A percentile compares a stretch with the other conserved stretches of the same genome.
These are phyloP conservation scores for Trichoderma semiorbis DNA, from an alignment of 2,329 filamentous ascomycete species.

Conservation along the genomic window DNA sequence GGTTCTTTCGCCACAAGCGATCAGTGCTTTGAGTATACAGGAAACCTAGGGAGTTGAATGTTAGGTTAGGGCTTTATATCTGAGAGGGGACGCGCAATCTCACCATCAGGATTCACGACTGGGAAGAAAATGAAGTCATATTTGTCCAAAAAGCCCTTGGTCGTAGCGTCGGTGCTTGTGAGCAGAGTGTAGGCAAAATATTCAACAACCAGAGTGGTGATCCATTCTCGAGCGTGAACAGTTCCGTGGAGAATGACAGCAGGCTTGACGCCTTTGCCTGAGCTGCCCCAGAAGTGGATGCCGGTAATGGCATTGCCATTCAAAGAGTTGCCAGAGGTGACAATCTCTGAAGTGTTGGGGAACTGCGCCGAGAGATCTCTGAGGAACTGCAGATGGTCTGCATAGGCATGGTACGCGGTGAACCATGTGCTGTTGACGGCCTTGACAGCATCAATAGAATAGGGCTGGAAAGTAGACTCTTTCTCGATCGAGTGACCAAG, in stretches of 20 bases:
- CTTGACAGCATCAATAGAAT: background rate
- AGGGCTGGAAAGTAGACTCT: conserved; percentile 32
- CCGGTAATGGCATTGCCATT: conserved; percentile 58
- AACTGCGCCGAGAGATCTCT: conserved; percentile 42
- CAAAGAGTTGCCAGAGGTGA: conserved; percentile 46
- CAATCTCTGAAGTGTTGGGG: conserved; percentile 45
- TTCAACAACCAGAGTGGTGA: conserved; percentile 53
- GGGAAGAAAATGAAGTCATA: conserved; percentile 66
- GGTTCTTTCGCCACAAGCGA: conserved; percentile 62
- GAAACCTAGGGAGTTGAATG: conserved; percentile 44
- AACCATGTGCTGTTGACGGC: conserved; percentile 42
- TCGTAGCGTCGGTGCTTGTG: conserved; percentile 38
- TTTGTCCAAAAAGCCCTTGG: conserved; percentile 50
- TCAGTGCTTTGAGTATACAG: conserved; percentile 54
- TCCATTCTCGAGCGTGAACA: conserved; percentile 60
- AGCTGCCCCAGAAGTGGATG: conserved; percentile 51
- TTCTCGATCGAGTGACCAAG: conserved; percentile 37
- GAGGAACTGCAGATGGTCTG: conserved; percentile 48
- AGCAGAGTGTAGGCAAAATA: conserved; percentile 51
- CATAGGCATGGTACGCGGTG: conserved; percentile 50
- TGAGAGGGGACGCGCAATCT: conserved; percentile 11
- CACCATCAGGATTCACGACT: conserved; percentile 59
- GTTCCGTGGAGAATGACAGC: conserved; percentile 56
- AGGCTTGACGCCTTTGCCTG: conserved; percentile 44
- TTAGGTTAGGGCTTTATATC: background rate